Conservation (phyloP, 2,329 filamentous ascomycete species). For the Talaromyces sp. region DNA sequence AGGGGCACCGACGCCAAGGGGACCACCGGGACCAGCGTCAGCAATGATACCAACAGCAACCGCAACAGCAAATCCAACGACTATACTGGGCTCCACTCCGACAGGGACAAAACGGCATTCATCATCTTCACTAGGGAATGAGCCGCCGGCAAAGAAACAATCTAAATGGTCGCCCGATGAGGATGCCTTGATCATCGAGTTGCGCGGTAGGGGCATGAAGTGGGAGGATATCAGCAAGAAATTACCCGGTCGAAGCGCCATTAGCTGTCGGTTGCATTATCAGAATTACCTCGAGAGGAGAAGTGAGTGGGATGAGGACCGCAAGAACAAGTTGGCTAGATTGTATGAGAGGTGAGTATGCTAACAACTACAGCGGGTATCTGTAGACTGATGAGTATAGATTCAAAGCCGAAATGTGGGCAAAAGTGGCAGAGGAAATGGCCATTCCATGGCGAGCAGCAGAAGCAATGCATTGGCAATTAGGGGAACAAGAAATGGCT, state of each 20-base stretch:
- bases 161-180: constrained; percentile 96
- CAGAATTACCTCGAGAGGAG: constrained; percentile 94
- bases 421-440: constrained; percentile 92
- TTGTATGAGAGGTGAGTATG: constrained; percentile 82
- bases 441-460: constrained; percentile 90
- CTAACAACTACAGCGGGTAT: not conserved
- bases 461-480: constrained; percentile 97
- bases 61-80: not conserved
- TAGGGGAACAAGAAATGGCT: constrained; percentile 92
- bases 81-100: constrained; percentile 19
- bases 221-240: constrained; percentile 97
- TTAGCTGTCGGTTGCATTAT: constrained; percentile 91
- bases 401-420: constrained; percentile 98
- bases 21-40: not conserved
- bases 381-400: constrained; percentile 46
- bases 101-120: constrained; percentile 42
- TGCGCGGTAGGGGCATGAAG: constrained; percentile 89
- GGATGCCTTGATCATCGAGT: constrained; percentile 87
- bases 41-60: constrained; percentile 21
- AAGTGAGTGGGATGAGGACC: constrained; percentile 94
- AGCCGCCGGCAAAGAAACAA: constrained; percentile 82
- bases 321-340: constrained; percentile 92
- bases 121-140: constrained; percentile 44
- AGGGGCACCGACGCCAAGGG: constrained; percentile 20
- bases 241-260: constrained; percentile 84